Evolutionary conservation across 2,329 filamentous ascomycete genomes (phyloP).

Genomic region (Phaeoacremonium minimum): DNA sequence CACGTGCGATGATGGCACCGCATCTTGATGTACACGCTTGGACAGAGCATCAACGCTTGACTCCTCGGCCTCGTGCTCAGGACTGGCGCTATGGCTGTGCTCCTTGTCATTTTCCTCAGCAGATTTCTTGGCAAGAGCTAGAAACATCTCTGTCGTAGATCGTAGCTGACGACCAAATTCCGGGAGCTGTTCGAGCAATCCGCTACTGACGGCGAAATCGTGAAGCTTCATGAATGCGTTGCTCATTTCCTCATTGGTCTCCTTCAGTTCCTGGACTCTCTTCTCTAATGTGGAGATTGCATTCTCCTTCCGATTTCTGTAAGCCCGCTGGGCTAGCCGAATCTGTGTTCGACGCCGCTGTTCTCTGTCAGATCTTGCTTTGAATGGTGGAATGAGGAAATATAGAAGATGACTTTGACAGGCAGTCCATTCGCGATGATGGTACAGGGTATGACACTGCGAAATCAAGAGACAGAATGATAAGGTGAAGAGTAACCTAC

Average conservation of each 20-base stretch:
- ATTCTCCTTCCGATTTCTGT: slow-evolving; percentile 78
- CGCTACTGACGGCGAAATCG: slow-evolving; percentile 53
- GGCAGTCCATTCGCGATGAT: no score
- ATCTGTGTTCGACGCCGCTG: slow-evolving; percentile 81
- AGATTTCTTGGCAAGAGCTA: slow-evolving; percentile 45
- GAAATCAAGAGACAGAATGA: slow-evolving; percentile 6
- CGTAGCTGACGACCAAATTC: slow-evolving; percentile 54
- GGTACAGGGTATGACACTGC: not conserved
- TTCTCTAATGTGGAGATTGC: slow-evolving; percentile 71
- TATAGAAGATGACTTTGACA: not conserved
- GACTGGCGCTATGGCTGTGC: slow-evolving; percentile 14
- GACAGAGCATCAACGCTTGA: no score
- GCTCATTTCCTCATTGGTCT: slow-evolving; percentile 69
- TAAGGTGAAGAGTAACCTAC: slow-evolving; percentile 45
- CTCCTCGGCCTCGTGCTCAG: slow-evolving; percentile 6
- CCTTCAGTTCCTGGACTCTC: slow-evolving; percentile 64
- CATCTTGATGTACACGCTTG: no score
- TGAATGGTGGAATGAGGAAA: not conserved
- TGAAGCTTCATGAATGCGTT: slow-evolving; percentile 65
- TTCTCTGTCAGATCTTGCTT: slow-evolving; percentile 26
- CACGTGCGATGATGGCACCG: not conserved
- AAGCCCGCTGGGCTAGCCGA: slow-evolving; percentile 78
- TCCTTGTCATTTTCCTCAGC: slow-evolving; percentile 30
- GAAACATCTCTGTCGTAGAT: slow-evolving; percentile 52
- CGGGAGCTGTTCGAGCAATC: slow-evolving; percentile 53